Base-by-base conservation (phyloP, 2,329 filamentous ascomycete genomes). In the Esteya vermicola region DNA sequence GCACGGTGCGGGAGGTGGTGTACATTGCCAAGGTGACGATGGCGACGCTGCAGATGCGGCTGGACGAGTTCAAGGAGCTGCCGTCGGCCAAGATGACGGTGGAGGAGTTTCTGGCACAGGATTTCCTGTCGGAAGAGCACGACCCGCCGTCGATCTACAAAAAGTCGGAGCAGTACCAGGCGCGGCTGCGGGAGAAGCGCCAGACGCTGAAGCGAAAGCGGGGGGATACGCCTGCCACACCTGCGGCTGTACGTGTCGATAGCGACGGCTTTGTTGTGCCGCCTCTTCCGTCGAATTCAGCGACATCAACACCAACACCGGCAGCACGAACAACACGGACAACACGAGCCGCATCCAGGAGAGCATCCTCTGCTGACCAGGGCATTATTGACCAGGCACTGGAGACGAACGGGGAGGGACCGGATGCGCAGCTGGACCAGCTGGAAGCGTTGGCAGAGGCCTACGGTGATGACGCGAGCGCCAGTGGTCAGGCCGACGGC, bases 21-120 rank as follows among this genome's bases (percentile, higher is more conserved):
- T 96, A 94, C 56, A 84, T 95, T 28, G 89, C 95, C 56, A 96
- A 95, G 56, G 88, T 96, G 38, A 93, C 88, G 32, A 93, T 93
- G 48, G 74, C 85, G 45, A 98, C 91, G 8, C 85, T 98, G 44
- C 82, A 86, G 52, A 85, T 89, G 55, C 85, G 91, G 45, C 65
- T 98, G 9, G 79, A 88, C 48, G 91, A 98, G 54, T 98, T 96
- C 61, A 85, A 84, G 47, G 72, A 79, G 25, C 94, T 89, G 0
- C 81, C 85, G 46, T 86, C 81, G 45, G 85, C 85, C 48, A 75
- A 76, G 38, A 71, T 96, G 58, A 91, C 85, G 0, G 83, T 98
- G 18, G 81, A 88, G 45, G 81, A 95, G 43, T 78, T 83, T 45
- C 58, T 86, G 18, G 83, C 88, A 50, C 78, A 79, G 20, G 63